Evolutionary conservation across 805 yeast genomes (phyloP), one percentile per base, ranked within the genome.

Genomic region (Candida wancherniae): DNA sequence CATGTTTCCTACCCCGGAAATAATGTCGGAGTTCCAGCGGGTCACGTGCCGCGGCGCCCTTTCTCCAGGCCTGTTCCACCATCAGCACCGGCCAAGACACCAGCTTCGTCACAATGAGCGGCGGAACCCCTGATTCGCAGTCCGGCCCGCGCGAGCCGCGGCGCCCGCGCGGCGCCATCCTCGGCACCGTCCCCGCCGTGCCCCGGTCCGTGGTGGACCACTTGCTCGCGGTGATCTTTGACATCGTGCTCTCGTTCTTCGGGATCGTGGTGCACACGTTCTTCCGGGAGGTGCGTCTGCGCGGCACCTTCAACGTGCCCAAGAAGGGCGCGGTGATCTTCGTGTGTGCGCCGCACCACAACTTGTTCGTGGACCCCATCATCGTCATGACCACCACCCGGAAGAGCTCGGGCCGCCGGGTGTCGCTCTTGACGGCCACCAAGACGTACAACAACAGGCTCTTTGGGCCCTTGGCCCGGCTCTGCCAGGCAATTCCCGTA

Each of bases 271-370:
- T 59, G 32, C 63, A 59, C 36, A 63, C 67, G 3, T 64, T 62
- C 31, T 64, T 64, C 51, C 42, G 69, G 24, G 70, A 64, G 29
- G 57, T 64, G 33, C 52, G 53, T 26, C 43, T 56, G 21, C 33
- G 68, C 19, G 69, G 69, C 6, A 40, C 63, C 4, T 61, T 58
- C 47, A 50, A 63, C 34, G 54, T 64, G 24, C 69, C 70, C 21
- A 49, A 44, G 18, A 28, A 34, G 10, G 69, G 68, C 5, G 58
- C 69, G 1, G 53, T 61, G 13, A 47, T 64, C 12, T 61, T 63
- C 34, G 70, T 63, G 7, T 55, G 62, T 33, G 70, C 67, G 2
- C 70, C 70, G 2, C 70, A 64, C 42, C 67, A 58, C 34, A 64
- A 64, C 40, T 67, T 63, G 39, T 64, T 62, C 33, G 53, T 64